phyloP scores from a whole-genome alignment of 148 eudicot genomes.

The Chenopodium suecicum region DNA sequence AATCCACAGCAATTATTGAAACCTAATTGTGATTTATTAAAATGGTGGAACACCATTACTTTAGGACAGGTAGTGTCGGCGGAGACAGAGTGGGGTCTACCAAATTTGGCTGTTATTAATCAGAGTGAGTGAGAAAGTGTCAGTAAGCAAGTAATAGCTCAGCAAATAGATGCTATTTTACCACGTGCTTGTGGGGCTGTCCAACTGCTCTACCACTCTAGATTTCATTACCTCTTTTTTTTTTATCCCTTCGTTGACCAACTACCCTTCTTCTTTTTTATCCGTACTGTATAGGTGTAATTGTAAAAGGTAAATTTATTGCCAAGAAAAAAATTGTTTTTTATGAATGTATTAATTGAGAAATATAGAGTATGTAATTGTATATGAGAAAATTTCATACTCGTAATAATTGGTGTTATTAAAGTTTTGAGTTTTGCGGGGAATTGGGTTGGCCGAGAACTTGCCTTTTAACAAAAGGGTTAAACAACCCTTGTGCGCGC shows the following conservation, averaged over 20 bases:
- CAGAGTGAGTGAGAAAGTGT: conserved; percentile 7
- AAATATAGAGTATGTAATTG: too few species aligned
- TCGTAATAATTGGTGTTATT: too few species aligned
- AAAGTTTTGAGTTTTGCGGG: too few species aligned
- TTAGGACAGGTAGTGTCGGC: conserved; percentile 33
- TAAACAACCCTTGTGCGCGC: too few species aligned
- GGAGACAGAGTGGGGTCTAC: conserved; percentile 24
- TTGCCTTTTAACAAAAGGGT: too few species aligned
- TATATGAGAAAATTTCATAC: too few species aligned
- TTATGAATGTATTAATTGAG: too few species aligned
- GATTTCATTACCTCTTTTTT: conserved; percentile 15
- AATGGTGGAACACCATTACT: background rate
- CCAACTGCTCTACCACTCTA: conserved; percentile 15
- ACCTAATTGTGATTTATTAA: conserved; percentile 1
- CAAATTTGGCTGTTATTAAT: conserved; percentile 12
- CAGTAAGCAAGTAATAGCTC: conserved; percentile 7
- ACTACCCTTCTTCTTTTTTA: background rate
- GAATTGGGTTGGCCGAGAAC: too few species aligned
- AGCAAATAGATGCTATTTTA: conserved; percentile 21
- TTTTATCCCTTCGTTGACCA: background rate
- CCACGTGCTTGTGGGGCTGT: conserved; percentile 37
- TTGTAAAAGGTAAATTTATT: background rate
- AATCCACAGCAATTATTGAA: background rate
- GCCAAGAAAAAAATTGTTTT: too few species aligned
- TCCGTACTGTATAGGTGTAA: background rate